Evolutionary conservation across 1,139 yeast species (phyloP), one percentile per base, ranked within the genome.

Genomic region (Debaryomyces sp.): DNA sequence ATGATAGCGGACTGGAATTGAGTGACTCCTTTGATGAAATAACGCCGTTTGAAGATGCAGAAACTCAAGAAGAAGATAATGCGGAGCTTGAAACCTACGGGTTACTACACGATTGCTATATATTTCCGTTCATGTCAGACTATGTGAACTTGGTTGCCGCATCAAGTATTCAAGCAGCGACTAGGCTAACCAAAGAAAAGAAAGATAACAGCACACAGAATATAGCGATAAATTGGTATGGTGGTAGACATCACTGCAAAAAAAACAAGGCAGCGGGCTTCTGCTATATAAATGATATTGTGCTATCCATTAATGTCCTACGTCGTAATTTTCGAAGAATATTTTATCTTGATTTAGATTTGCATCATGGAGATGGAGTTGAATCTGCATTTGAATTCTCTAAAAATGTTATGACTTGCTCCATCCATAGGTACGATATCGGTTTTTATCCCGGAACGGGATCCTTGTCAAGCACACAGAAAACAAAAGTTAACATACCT

Each of bases 341-440:
- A 0, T 70, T 84, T 56, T 88, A 87, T 58, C 63, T 88, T 3
- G 96, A 88, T 61, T 64, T 87, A 8, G 96, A 88, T 63, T 62
- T 88, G 12, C 95, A 87, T 59, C 92, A 87, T 62, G 92, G 94
- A 0, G 92, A 87, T 61, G 96, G 91, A 0, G 94, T 87, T 1
- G 88, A 85, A 49, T 67, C 72, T 1, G 90, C 90, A 0, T 87
- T 85, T 64, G 70, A 72, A 49, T 74, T 69, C 53, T 80, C 88
- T 0, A 71, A 73, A 43, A 78, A 76, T 41, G 88, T 88, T 0
- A 66, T 78, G 46, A 84, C 89, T 1, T 69, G 86, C 24, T 85
- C 91, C 0, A 56, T 87, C 2, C 96, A 88, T 62, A 62, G 89
- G 30, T 74, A 66, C 54, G 91, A 83, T 50, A 50, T 76, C 5